Evolutionary conservation across 139 green algal genomes (phyloP).

Genomic region (Ulvella scutata): DNA sequence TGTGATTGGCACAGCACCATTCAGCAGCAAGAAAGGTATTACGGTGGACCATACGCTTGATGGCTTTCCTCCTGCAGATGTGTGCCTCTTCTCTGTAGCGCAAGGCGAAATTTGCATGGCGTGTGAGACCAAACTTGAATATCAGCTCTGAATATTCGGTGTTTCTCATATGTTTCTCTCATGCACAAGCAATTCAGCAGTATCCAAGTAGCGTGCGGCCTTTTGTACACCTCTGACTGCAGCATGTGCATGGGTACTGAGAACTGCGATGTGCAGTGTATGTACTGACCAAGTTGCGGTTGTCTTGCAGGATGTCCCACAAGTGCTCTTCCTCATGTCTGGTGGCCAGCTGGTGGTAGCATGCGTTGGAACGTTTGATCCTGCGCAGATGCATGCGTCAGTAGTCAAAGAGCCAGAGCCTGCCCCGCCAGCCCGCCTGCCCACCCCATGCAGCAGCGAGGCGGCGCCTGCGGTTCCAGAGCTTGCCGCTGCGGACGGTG

Average conservation of each 20-base stretch:
- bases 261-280: no score
- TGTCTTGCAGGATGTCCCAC: background rate
- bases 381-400: background rate
- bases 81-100: no score
- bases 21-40: background rate
- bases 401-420: background rate
- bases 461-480: background rate
- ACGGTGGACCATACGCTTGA: background rate
- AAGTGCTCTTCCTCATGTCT: background rate
- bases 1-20: background rate
- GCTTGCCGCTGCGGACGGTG: background rate
- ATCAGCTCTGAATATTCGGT: no score
- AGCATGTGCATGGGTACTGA: no score
- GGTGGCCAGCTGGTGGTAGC: background rate
- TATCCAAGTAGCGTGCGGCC: no score
- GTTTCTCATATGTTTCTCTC: no score
- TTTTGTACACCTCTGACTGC: no score
- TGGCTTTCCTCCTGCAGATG: background rate
- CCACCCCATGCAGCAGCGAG: no score
- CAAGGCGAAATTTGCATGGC: no score
- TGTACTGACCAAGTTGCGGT: no score
- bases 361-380: background rate
- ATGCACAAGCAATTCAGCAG: no score
- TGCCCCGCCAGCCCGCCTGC: background rate
- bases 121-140: no score